Percentiles rank a stretch among this genome's conserved stretches.
Evolutionary conservation across 768 basidiomycete species (phyloP).

Genomic region (Hygrocybe coccinea): DNA sequence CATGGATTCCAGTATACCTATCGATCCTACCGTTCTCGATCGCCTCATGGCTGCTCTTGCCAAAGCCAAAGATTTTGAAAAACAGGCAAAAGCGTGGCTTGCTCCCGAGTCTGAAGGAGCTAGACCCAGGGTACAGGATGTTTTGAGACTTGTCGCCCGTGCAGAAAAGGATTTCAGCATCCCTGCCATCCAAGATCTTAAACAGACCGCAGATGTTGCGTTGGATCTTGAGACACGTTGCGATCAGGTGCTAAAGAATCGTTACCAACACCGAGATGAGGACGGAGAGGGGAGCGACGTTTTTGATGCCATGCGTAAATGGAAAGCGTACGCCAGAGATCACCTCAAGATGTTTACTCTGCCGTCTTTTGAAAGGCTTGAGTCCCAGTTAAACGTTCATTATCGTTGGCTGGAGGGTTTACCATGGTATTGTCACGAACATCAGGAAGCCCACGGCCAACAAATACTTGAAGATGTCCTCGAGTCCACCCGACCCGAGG

Average conservation of each 20-base stretch:
- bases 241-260: slow-evolving; percentile 65
- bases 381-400: slow-evolving; percentile 62
- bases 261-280: slow-evolving; percentile 51
- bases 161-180: slow-evolving; percentile 79
- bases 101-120: slow-evolving; percentile 48
- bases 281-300: slow-evolving; percentile 53
- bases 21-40: slow-evolving; percentile 62
- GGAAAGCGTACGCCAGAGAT: slow-evolving; percentile 66
- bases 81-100: slow-evolving; percentile 70
- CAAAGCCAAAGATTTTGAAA: slow-evolving; percentile 76
- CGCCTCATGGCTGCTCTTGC: slow-evolving; percentile 58
- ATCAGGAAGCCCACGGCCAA: slow-evolving; percentile 59
- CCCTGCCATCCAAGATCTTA: slow-evolving; percentile 57
- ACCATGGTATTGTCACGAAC: slow-evolving; percentile 75
- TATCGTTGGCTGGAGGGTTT: slow-evolving; percentile 67
- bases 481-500: slow-evolving; percentile 67
- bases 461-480: slow-evolving; percentile 69
- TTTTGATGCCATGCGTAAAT: slow-evolving; percentile 67
- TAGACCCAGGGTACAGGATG: slow-evolving; percentile 65
- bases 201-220: slow-evolving; percentile 70
- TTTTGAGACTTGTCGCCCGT: slow-evolving; percentile 59
- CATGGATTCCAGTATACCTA: slow-evolving; percentile 60
- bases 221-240: slow-evolving; percentile 71
- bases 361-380: slow-evolving; percentile 67
- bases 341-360: slow-evolving; percentile 71